Evolutionary conservation across 257 asterid genomes (phyloP), one percentile per base, ranked within the genome.

Genomic region (Petunia secreta): DNA sequence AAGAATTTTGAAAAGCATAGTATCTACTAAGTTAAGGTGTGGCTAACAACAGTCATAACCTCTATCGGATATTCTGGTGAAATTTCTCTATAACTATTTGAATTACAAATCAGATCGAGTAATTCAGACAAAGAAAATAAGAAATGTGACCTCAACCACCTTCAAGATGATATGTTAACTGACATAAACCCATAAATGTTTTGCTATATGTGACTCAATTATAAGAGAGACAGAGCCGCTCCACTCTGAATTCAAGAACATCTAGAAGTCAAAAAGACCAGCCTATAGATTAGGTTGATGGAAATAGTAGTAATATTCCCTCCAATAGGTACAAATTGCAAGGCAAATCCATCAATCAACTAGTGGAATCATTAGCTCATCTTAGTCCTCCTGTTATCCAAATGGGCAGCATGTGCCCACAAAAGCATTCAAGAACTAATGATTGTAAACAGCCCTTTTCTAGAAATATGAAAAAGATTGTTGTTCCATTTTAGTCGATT

Each of bases 321-420:
- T 5, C 78, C 78, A 73, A 34, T 73, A 50, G 78, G 78, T 73
- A 73, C 78, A 73, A 73, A 73, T 7, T 73, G 50, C 78, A 50
- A 73, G 46, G 78, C 77, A 73, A 73, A 46, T 73, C 78, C 46
- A 73, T 73, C 46, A 73, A 34, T 73, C 78, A 50, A 73, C 78
- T 73, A 73, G 78, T 50, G 78, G 78, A 50, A 73, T 73, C 58
- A 73, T 50, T 73, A 73, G 62, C 77, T 73, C 77, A 73, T 50
- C 62, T 50, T 36, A 73, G 78, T 73, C 63, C 78, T 73, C 50
- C 1, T 73, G 78, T 73, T 50, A 73, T 6, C 34, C 34, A 50
- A 73, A 73, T 73, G 78, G 63, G 78, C 14, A 73, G 46, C 78
- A 73, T 73, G 62, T 73, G 60, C 11, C 62, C 62, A 71, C 44